Base-by-base conservation (phyloP, 805 yeast species). In the Candida vartiovaarae region DNA sequence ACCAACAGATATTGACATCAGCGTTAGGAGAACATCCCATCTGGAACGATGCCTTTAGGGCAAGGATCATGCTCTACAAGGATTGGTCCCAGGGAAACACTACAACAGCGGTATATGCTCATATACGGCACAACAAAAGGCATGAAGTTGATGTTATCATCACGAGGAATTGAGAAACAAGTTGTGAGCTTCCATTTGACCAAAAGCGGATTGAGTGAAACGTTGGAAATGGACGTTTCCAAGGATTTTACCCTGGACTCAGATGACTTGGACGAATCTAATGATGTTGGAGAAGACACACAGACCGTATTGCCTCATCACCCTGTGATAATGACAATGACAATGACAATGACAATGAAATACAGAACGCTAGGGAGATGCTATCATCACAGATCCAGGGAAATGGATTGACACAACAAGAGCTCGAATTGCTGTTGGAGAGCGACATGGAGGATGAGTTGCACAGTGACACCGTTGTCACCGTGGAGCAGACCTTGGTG, bases 1-100 rank as follows among this genome's bases (percentile, higher is more conserved):
- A 53, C 38, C 60, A 56, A 37, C 56, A 49, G 35, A 30, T 57
- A 4, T 43, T 57, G 29, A 47, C 42, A 1, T 52, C 59, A 2
- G 41, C 53, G 5, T 36, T 57, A 24, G 57, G 59, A 2, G 51
- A 52, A 6, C 47, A 52, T 34, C 49, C 50, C 5, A 39, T 47
- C 1, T 56, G 60, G 60, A 32, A 32, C 10, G 34, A 46, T 0
- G 42, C 40, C 32, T 35, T 57, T 6, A 35, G 54, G 23, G 54
- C 57, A 20, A 35, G 60, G 32, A 28, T 57, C 5, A 34, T 50
- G 41, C 35, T 56, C 4, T 57, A 56, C 36, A 55, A 43, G 35
- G 62, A 57, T 36, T 56, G 56, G 57, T 26, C 34, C 2, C 44
- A 47, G 6, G 24, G 23, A 7, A 9, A 7, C 8, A n/a, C 23